These are phyloP conservation scores for Brettanomyces anomalus DNA, from an alignment of 805 yeast species.

Conservation along the genomic window DNA sequence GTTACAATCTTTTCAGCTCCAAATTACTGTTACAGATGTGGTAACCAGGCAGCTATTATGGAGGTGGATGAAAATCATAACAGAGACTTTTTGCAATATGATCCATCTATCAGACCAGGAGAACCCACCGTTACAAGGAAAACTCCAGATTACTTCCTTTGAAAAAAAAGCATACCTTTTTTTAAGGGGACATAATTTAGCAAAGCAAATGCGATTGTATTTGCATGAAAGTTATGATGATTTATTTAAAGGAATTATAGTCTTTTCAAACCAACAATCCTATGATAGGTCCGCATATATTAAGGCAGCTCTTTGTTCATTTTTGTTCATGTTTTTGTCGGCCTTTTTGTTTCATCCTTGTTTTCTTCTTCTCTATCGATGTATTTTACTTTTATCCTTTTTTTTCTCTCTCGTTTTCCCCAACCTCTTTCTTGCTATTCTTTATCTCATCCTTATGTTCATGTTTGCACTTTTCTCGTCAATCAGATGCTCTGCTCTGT, in stretches of 20 bases:
- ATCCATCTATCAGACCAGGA: constrained; percentile 94
- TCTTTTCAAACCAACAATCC: too few relatives aligned
- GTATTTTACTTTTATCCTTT: not conserved
- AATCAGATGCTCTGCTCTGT: not conserved
- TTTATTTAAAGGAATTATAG: too few relatives aligned
- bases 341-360: not conserved
- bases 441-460: constrained; percentile 1
- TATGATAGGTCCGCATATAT: too few relatives aligned
- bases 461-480: constrained; percentile 1
- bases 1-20: constrained; percentile 95
- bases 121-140: constrained; percentile 96
- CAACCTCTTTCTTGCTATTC: not conserved
- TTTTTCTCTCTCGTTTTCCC: constrained; percentile 1
- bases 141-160: constrained; percentile 94
- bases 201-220: too few relatives aligned
- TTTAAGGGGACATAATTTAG: too few relatives aligned
- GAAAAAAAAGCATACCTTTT: constrained; percentile 13
- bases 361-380: not conserved
- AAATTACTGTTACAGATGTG: constrained; percentile 94
- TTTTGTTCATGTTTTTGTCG: too few relatives aligned
- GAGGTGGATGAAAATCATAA: constrained; percentile 92
- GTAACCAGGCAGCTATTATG: constrained; percentile 97
- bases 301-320: too few relatives aligned
- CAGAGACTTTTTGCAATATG: constrained; percentile 89
- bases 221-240: too few relatives aligned